Percentiles rank a stretch among this genome's conserved stretches.
Evolutionary conservation across 1,139 yeast genomes (phyloP).

Genomic region (Candida sp.): DNA sequence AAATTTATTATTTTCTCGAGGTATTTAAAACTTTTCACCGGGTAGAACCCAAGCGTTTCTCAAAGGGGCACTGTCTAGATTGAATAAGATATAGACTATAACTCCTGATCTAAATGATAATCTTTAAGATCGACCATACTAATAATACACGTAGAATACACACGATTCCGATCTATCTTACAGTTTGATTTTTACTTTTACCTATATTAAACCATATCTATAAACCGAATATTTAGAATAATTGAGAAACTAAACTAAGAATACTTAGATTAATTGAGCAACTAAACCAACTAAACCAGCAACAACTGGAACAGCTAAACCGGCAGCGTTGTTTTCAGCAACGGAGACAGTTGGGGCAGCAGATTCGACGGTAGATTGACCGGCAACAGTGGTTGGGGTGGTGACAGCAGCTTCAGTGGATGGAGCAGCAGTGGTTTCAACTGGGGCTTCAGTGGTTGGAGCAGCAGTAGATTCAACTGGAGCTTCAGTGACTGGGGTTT

Average conservation of each 20-base stretch:
- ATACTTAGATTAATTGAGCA: conserved; percentile 14
- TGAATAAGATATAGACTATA: too few species aligned
- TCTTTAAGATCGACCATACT: too few species aligned
- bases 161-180: too few species aligned
- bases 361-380: conserved; percentile 6
- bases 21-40: too few species aligned
- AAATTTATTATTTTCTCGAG: too few species aligned
- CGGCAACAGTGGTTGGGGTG: conserved; percentile 7
- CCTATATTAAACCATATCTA: conserved; percentile 1
- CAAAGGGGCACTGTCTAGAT: too few species aligned
- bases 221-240: too few species aligned
- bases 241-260: neutral
- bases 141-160: too few species aligned
- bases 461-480: neutral
- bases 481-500: too few species aligned
- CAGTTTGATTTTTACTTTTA: neutral
- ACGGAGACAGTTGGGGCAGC: conserved; percentile 9
- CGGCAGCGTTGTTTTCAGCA: conserved; percentile 12
- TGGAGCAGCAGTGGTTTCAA: conserved; percentile 10
- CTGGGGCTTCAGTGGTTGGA: conserved; percentile 11
- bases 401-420: neutral
- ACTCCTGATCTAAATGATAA: too few species aligned
- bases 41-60: too few species aligned
- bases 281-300: conserved; percentile 19
- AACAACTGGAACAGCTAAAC: conserved; percentile 14